These are phyloP conservation scores for Septoria petroselini DNA, from an alignment of 2,329 filamentous ascomycete genomes.

Conservation along the genomic window DNA sequence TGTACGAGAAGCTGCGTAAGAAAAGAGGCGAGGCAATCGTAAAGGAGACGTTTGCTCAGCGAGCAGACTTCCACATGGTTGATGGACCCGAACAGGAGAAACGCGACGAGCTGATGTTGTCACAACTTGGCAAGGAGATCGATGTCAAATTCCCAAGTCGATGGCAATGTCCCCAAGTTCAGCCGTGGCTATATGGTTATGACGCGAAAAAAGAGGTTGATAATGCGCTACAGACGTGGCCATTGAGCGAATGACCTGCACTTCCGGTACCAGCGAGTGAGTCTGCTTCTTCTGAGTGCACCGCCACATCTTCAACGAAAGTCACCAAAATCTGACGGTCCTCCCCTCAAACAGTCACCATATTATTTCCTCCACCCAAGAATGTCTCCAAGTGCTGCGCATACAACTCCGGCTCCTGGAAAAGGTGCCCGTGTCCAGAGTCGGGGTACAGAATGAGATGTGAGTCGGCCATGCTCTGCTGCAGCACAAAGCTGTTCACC, in stretches of 20 bases:
- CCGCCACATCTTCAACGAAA: no score
- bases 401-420: not conserved
- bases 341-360: no score
- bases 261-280: not conserved
- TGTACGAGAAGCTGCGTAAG: conserved; percentile 50
- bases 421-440: not conserved
- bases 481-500: not conserved
- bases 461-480: not conserved
- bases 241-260: conserved; percentile 14
- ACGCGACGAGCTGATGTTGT: conserved; percentile 57
- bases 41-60: conserved; percentile 57
- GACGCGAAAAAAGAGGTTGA: conserved; percentile 56
- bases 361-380: not conserved
- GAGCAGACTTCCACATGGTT: conserved; percentile 44
- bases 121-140: conserved; percentile 53
- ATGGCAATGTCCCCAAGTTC: conserved; percentile 61
- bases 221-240: conserved; percentile 28
- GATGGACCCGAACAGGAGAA: conserved; percentile 56
- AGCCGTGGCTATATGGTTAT: conserved; percentile 64
- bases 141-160: conserved; percentile 59
- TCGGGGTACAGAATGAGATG: not conserved
- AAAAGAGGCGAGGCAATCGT: conserved; percentile 55
- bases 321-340: no score
- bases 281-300: no score
- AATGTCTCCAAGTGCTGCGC: not conserved